These are phyloP conservation scores for Saccharum officinarum DNA, from an alignment of 176 grass and related monocot species.

Conservation along the genomic window DNA sequence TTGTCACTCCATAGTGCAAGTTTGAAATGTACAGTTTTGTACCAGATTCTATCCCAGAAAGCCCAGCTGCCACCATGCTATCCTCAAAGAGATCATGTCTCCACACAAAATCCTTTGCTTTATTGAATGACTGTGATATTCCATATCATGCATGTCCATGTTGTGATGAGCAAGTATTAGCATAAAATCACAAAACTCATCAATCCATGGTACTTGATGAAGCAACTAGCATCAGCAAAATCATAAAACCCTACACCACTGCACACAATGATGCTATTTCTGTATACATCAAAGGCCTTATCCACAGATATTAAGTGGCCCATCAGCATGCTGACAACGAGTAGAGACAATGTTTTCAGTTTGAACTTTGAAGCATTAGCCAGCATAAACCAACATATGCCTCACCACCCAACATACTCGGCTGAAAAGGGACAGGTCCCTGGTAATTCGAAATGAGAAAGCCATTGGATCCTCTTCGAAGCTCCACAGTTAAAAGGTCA, in stretches of 20 bases:
- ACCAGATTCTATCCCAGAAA: slow-evolving; percentile 76
- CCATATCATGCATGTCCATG: slow-evolving; percentile 44
- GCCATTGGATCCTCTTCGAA: slow-evolving; percentile 28
- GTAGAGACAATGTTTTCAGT: slow-evolving; percentile 48
- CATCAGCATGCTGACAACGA: slow-evolving; percentile 41
- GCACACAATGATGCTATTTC: slow-evolving; percentile 43
- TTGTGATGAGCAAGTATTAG: slow-evolving; percentile 57
- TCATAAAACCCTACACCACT: slow-evolving; percentile 42
- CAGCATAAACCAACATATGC: slow-evolving; percentile 38
- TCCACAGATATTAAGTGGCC: slow-evolving; percentile 48
- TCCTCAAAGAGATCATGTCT: slow-evolving; percentile 87
- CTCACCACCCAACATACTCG: slow-evolving; percentile 18
- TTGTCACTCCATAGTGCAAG: slow-evolving; percentile 93
- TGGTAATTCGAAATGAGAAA: slow-evolving; percentile 38
- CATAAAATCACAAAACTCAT: slow-evolving; percentile 46
- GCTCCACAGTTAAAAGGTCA: slow-evolving; percentile 29
- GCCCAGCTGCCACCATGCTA: slow-evolving; percentile 67
- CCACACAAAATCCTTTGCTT: slow-evolving; percentile 76
- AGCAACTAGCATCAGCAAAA: slow-evolving; percentile 49
- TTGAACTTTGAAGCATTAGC: slow-evolving; percentile 50
- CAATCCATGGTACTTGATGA: slow-evolving; percentile 42
- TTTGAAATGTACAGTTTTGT: slow-evolving; percentile 98
- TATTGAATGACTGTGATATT: slow-evolving; percentile 98
- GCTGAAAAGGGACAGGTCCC: slow-evolving; percentile 26
- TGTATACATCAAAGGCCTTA: slow-evolving; percentile 34